These are phyloP conservation scores for Beauveria varroae DNA, from an alignment of 2,329 filamentous ascomycete genomes.

Conservation along the genomic window DNA sequence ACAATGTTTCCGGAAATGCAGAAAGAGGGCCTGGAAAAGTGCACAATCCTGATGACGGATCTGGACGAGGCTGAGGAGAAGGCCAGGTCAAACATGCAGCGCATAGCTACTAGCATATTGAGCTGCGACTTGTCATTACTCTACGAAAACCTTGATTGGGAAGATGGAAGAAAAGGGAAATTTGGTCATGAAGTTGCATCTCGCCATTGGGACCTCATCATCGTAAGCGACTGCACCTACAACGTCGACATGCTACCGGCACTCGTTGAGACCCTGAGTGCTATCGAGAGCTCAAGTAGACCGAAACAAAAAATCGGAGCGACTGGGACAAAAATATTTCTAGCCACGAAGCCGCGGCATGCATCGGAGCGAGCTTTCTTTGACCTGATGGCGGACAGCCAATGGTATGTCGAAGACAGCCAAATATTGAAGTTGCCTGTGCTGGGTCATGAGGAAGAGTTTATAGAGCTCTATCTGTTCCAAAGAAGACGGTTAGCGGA, in stretches of 20 bases:
- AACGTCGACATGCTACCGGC: constrained; percentile 49
- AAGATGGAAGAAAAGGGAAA: constrained; percentile 36
- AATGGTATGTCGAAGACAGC: constrained; percentile 37
- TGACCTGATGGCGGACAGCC: constrained; percentile 34
- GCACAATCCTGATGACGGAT: constrained; percentile 46
- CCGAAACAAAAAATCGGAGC: constrained; percentile 9
- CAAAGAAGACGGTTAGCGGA: constrained; percentile 23
- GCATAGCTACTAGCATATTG: constrained; percentile 12
- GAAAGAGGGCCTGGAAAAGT: constrained; percentile 14
- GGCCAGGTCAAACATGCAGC: constrained; percentile 39
- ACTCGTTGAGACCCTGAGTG: constrained; percentile 45
- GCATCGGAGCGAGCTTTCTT: constrained; percentile 44
- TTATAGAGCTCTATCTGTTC: constrained; percentile 47
- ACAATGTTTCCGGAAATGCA: constrained; percentile 23
- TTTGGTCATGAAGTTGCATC: constrained; percentile 35
- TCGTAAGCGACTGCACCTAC: constrained; percentile 55
- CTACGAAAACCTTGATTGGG: constrained; percentile 53
- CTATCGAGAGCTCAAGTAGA: constrained; percentile 34
- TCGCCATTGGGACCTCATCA: constrained; percentile 42
- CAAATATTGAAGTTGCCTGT: constrained; percentile 38
- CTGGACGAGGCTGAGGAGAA: constrained; percentile 45
- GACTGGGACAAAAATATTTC: constrained; percentile 36
- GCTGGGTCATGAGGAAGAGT: constrained; percentile 35
- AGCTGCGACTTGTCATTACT: constrained; percentile 22
- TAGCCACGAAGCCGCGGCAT: constrained; percentile 51